Percentiles rank a stretch among this genome's conserved stretches.
Evolutionary conservation across 441 rosid genomes (phyloP).

Genomic region (Populus tomentosa): DNA sequence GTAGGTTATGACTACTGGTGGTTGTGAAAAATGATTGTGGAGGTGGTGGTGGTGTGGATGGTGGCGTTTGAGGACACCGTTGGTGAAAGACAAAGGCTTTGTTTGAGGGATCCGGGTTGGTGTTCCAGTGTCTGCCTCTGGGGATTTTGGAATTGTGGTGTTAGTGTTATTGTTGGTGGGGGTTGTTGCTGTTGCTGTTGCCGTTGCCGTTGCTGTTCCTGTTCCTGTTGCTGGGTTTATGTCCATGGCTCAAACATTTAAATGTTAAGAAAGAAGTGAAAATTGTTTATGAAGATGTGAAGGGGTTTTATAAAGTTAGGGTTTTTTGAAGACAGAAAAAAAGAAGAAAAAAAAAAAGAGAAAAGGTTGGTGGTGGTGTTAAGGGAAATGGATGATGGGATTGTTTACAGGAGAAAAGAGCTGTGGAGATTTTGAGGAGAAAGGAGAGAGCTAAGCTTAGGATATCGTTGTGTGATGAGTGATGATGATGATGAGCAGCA

Average conservation of each 20-base stretch:
- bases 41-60: slow-evolving; percentile 24
- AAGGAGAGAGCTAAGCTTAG: neutral
- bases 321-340: neutral
- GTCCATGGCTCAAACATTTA: slow-evolving; percentile 55
- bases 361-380: neutral
- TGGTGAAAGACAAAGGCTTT: slow-evolving; percentile 59
- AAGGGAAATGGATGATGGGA: neutral
- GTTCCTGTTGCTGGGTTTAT: neutral
- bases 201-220: slow-evolving; percentile 7
- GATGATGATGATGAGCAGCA: slow-evolving; percentile 17
- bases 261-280: neutral
- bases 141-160: slow-evolving; percentile 36
- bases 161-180: slow-evolving; percentile 13
- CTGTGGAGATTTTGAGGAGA: neutral
- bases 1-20: slow-evolving; percentile 35
- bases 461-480: slow-evolving; percentile 1
- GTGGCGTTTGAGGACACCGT: slow-evolving; percentile 75
- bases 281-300: neutral
- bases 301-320: neutral
- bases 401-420: neutral
- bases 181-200: slow-evolving; percentile 14
- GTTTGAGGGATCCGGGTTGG: slow-evolving; percentile 54
- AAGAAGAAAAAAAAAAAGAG: too few species aligned
- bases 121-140: slow-evolving; percentile 47
- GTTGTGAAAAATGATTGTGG: neutral